Percentiles rank a stretch among this genome's conserved stretches.
Evolutionary conservation across 2,329 filamentous ascomycete genomes (phyloP).

Genomic region (Zalaria obscura): DNA sequence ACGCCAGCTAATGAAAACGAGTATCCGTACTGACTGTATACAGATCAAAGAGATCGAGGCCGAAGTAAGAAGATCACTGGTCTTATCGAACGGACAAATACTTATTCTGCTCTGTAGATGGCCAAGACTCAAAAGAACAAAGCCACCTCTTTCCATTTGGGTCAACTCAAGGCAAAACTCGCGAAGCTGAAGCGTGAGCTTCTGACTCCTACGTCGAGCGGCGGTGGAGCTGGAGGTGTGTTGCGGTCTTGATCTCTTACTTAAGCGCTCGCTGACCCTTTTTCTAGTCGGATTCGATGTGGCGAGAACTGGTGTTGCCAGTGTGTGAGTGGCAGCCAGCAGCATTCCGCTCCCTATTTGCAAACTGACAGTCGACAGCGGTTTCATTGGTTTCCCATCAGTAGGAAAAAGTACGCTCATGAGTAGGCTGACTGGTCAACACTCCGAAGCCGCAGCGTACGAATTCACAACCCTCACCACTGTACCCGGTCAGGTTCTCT

Average conservation of each 20-base stretch:
- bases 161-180: slow-evolving; percentile 92
- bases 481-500: slow-evolving; percentile 87
- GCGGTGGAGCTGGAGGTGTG: slow-evolving; percentile 65
- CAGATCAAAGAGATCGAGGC: slow-evolving; percentile 94
- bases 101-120: slow-evolving; percentile 47
- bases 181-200: slow-evolving; percentile 96
- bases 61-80: slow-evolving; percentile 49
- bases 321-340: slow-evolving; percentile 42
- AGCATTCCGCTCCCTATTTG: background rate
- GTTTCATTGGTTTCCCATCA: slow-evolving; percentile 95
- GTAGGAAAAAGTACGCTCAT: slow-evolving; percentile 98
- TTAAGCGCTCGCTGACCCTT: background rate
- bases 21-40: slow-evolving; percentile 16
- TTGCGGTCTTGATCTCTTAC: background rate
- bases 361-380: slow-evolving; percentile 22
- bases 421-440: slow-evolving; percentile 85
- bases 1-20: slow-evolving; percentile 15
- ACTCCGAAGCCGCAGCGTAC: slow-evolving; percentile 93
- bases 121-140: slow-evolving; percentile 96
- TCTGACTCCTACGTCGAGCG: slow-evolving; percentile 64
- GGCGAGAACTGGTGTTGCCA: slow-evolving; percentile 90
- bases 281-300: slow-evolving; percentile 75
- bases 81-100: slow-evolving; percentile 8
- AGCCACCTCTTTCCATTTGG: slow-evolving; percentile 82
- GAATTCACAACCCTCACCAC: slow-evolving; percentile 98